Conservation (phyloP, 2,329 filamentous ascomycete species). For the Fusarium verrucosum region DNA sequence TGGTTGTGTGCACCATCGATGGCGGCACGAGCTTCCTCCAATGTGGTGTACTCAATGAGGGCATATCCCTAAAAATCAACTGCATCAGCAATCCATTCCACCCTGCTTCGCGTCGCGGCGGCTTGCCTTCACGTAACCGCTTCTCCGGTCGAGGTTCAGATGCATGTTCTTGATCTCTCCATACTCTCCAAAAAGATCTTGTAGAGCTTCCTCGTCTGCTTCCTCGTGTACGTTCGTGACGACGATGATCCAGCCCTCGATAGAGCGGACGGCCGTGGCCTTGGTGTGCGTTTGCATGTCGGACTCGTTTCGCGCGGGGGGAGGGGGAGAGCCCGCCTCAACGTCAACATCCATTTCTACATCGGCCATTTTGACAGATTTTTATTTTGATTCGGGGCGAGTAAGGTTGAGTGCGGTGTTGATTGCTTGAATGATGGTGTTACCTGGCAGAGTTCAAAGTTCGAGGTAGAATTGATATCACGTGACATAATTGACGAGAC, state of each 20-base stretch:
- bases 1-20: constrained; percentile 81
- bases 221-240: constrained; percentile 90
- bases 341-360: constrained; percentile 68
- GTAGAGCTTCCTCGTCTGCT: constrained; percentile 82
- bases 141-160: constrained; percentile 82
- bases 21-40: constrained; percentile 81
- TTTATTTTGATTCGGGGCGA: background rate
- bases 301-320: constrained; percentile 60
- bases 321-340: constrained; percentile 49
- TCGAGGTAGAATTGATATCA: constrained; percentile 25
- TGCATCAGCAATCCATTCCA: background rate
- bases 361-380: constrained; percentile 58
- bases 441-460: constrained; percentile 5
- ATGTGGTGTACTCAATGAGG: constrained; percentile 83
- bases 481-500: constrained; percentile 4
- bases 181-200: constrained; percentile 83
- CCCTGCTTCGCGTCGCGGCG: background rate
- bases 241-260: constrained; percentile 89
- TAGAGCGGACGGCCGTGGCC: constrained; percentile 83
- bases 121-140: constrained; percentile 83
- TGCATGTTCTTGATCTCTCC: constrained; percentile 90
- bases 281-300: constrained; percentile 78
- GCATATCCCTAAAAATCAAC: constrained; percentile 73
- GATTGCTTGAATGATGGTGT: background rate
- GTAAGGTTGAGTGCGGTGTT: background rate